Percentiles rank a stretch among this genome's conserved stretches.
These are phyloP conservation scores for Penicillium steckii DNA, from an alignment of 495 filamentous ascomycete species.

Conservation along the genomic window DNA sequence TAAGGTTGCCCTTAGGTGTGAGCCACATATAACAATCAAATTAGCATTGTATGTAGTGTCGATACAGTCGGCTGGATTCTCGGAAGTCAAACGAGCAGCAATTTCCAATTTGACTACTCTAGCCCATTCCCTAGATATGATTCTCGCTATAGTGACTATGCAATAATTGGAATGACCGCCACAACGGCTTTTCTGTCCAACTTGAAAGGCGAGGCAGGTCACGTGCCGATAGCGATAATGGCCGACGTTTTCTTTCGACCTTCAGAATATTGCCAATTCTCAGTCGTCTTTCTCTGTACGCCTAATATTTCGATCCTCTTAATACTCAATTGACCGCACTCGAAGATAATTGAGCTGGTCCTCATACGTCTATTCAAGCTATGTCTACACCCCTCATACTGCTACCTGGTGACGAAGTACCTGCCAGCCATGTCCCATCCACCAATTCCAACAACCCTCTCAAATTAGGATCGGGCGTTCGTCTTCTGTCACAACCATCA, in stretches of 20 bases:
- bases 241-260: neutral
- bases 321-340: neutral
- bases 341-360: neutral
- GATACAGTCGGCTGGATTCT: too few relatives aligned
- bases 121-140: too few relatives aligned
- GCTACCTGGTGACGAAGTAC: constrained; percentile 78
- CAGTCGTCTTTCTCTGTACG: neutral
- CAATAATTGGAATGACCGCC: too few relatives aligned
- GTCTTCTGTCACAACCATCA: constrained; percentile 38
- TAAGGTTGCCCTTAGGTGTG: too few relatives aligned
- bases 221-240: neutral
- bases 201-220: neutral
- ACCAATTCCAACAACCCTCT: constrained; percentile 65
- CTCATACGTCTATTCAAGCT: neutral
- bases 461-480: constrained; percentile 80
- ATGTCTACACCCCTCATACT: constrained; percentile 53
- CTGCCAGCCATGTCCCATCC: constrained; percentile 56
- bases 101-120: too few relatives aligned
- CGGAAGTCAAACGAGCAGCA: too few relatives aligned
- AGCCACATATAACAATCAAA: too few relatives aligned
- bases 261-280: neutral
- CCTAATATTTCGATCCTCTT: neutral
- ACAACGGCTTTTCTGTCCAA: too few relatives aligned
- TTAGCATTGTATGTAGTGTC: too few relatives aligned
- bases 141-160: too few relatives aligned